These are phyloP conservation scores for Aureobasidium sp. DNA, from an alignment of 2,329 filamentous ascomycete genomes.

Conservation along the genomic window DNA sequence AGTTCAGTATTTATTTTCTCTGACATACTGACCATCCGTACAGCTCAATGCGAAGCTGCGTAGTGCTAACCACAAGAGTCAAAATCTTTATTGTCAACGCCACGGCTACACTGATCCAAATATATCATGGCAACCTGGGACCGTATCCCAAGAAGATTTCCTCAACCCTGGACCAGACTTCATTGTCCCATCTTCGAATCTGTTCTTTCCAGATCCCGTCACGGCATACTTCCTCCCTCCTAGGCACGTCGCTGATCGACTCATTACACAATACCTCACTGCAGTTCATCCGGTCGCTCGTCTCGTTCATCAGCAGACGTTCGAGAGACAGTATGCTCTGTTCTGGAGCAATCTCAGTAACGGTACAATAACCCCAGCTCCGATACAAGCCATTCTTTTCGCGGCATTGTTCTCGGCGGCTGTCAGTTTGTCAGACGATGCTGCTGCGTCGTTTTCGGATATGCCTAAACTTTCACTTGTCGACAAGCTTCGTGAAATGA, in stretches of 20 bases:
- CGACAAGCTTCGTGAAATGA: constrained; percentile 57
- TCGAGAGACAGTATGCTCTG: constrained; percentile 55
- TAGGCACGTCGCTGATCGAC: constrained; percentile 49
- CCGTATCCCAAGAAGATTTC: constrained; percentile 36
- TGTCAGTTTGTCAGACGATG: constrained; percentile 55
- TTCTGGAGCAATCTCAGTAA: constrained; percentile 59
- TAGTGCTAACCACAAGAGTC: background rate
- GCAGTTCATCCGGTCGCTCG: constrained; percentile 62
- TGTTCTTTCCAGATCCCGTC: constrained; percentile 54
- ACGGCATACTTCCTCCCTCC: constrained; percentile 55
- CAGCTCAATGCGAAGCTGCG: constrained; percentile 10
- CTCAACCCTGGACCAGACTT: constrained; percentile 60
- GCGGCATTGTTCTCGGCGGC: constrained; percentile 62
- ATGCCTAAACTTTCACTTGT: constrained; percentile 52
- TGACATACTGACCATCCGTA: background rate
- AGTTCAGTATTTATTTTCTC: background rate
- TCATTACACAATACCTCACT: constrained; percentile 61
- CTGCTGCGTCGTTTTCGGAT: constrained; percentile 47
- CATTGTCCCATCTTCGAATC: constrained; percentile 59
- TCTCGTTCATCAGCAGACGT: constrained; percentile 60
- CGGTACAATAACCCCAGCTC: constrained; percentile 55
- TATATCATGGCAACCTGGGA: constrained; percentile 1
- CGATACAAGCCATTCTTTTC: constrained; percentile 63
- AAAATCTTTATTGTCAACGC: constrained; percentile 3
- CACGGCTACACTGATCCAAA: background rate